phyloP scores from a whole-genome alignment of 202 grass and related monocot species.

The Zoysia matrella region DNA sequence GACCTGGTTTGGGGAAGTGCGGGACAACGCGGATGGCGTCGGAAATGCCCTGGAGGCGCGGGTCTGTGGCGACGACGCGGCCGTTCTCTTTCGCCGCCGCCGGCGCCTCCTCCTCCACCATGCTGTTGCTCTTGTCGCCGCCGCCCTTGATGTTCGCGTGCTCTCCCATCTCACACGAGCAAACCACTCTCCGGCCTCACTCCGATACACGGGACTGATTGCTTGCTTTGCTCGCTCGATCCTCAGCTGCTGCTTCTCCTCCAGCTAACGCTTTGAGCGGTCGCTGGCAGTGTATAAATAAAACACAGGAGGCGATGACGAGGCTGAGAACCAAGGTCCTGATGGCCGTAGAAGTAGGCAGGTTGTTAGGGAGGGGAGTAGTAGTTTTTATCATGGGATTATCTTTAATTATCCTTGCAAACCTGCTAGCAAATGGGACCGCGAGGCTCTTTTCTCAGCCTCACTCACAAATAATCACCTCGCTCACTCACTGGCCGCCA shows the following conservation, averaged over 20 bases:
- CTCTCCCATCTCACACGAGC: conserved; percentile 37
- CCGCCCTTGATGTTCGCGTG: conserved; percentile 32
- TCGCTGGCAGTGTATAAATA: conserved; percentile 51
- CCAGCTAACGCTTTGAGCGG: conserved; percentile 44
- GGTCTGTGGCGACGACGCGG: conserved; percentile 43
- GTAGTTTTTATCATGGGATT: conserved; percentile 17
- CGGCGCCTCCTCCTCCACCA: conserved; percentile 25
- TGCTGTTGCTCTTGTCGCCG: background rate
- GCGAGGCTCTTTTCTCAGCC: background rate
- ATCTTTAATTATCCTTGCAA: conserved; percentile 42
- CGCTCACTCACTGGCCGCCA: too few species aligned
- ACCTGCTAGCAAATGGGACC: conserved; percentile 41
- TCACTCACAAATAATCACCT: background rate
- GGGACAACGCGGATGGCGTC: conserved; percentile 79
- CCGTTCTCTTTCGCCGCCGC: conserved; percentile 37
- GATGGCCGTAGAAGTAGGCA: conserved; percentile 43
- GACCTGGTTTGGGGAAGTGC: conserved; percentile 89
- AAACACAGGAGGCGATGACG: background rate
- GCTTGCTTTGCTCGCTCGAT: background rate
- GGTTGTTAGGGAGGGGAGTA: background rate
- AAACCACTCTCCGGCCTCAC: background rate
- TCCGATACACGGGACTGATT: too few species aligned
- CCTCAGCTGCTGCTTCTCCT: background rate
- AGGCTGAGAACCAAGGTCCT: background rate
- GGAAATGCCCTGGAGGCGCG: conserved; percentile 66